Evolutionary conservation across 441 rosid species (phyloP), one percentile per base, ranked within the genome.

Genomic region (Euphorbia celastroides): DNA sequence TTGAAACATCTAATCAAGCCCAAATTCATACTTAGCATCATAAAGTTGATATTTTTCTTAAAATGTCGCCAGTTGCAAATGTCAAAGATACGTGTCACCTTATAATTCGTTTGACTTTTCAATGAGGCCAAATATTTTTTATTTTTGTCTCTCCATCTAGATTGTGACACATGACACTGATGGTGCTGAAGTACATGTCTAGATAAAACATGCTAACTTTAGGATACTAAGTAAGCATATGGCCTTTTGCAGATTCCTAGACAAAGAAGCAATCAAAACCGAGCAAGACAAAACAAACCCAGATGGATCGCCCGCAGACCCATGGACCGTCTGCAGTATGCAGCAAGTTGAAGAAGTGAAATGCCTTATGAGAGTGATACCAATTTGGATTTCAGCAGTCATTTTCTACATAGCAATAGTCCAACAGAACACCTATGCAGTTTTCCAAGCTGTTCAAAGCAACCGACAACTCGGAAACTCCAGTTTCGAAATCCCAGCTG

Each of bases 391-490:
- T 5, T 34, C 72, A 6, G 13, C 69, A 12, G 51, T 73, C 32
- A 12, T 68, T n/a, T 73, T 3, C 28, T 27, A 51, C 3, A 19
- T 68, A 50, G 60, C 69, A n/a, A 7, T 62, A 1, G 17, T 46
- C 16, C 69, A 73, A 64, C 76, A 57, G n/a, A 50, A 64, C 2
- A 73, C 62, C 22, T 82, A 66, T 44, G 74, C 73, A 12, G 74
- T 80, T 46, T 72, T 76, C 32, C 84, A 80, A 67, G 82, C 86
- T 12, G 76, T 70, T 32, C 84, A 78, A 34, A 57, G 69, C n/a
- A 78, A 82, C 62, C 65, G 79, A 20, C 67, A 72, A 19, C 42
- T 80, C 19, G 75, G 67, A 5, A 32, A 26, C 22, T 36, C 5
- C 7, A 28, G 59, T 56, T 82, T 82, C 67, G 26, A 75, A 57